A percentile compares a stretch with the other conserved stretches of the same genome.
Evolutionary conservation across 495 filamentous ascomycete genomes (phyloP).

Genomic region (Penicillium odoratum): DNA sequence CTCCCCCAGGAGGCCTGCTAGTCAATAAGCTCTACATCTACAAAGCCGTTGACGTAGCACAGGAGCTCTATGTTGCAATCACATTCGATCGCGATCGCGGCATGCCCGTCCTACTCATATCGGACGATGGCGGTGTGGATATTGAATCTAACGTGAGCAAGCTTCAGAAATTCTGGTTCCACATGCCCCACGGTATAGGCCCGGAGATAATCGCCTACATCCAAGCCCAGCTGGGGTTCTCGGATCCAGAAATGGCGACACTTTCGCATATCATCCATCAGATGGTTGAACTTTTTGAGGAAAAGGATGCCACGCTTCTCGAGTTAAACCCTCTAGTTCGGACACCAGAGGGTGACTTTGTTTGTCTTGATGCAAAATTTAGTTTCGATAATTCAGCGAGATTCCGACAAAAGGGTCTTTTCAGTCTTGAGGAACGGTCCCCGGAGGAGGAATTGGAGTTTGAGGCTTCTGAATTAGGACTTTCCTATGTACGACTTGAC

Average conservation of each 20-base stretch:
- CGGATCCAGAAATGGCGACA: slow-evolving; percentile 21
- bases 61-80: slow-evolving; percentile 37
- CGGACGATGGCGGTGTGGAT: slow-evolving; percentile 29
- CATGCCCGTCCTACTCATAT: slow-evolving; percentile 32
- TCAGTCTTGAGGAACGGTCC: slow-evolving; percentile 21
- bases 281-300: slow-evolving; percentile 29
- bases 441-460: slow-evolving; percentile 23
- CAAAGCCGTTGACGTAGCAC: slow-evolving; percentile 25
- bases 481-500: slow-evolving; percentile 33
- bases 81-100: slow-evolving; percentile 34
- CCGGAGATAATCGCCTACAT: slow-evolving; percentile 24
- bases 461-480: slow-evolving; percentile 24
- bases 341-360: slow-evolving; percentile 25
- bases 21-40: slow-evolving; percentile 39
- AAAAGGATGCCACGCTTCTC: slow-evolving; percentile 36
- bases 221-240: slow-evolving; percentile 27
- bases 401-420: slow-evolving; percentile 28
- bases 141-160: slow-evolving; percentile 33
- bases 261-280: slow-evolving; percentile 26
- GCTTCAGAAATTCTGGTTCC: slow-evolving; percentile 30
- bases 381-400: slow-evolving; percentile 29
- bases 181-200: slow-evolving; percentile 24
- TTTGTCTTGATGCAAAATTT: slow-evolving; percentile 35
- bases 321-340: slow-evolving; percentile 38
- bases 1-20: slow-evolving; percentile 26